A percentile compares a stretch with the other conserved stretches of the same genome.
These are phyloP conservation scores for Aspergillus sp. DNA, from an alignment of 2,329 filamentous ascomycete species.

Conservation along the genomic window DNA sequence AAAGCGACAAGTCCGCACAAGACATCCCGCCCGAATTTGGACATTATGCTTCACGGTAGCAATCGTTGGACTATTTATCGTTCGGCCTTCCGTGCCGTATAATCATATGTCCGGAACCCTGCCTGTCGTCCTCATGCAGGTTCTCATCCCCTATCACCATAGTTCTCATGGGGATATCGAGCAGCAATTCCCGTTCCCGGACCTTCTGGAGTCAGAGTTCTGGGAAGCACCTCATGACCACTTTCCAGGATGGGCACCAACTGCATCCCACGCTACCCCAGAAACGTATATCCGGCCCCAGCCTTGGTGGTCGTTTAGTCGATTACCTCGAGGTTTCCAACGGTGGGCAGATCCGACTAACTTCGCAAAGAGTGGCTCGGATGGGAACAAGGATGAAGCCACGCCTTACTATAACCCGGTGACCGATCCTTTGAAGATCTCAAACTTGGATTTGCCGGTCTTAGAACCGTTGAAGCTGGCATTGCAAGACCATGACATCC, in stretches of 20 bases:
- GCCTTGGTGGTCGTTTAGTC: constrained; percentile 17
- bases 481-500: constrained; percentile 15
- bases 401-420: constrained; percentile 19
- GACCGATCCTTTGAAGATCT: constrained; percentile 24
- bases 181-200: constrained; percentile 19
- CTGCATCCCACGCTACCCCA: constrained; percentile 3
- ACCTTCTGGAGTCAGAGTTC: constrained; percentile 16
- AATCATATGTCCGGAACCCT: constrained; percentile 25
- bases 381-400: constrained; percentile 1
- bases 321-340: constrained; percentile 20
- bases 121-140: constrained; percentile 20
- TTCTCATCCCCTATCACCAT: constrained; percentile 7
- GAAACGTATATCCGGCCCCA: not conserved
- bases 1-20: not conserved
- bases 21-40: constrained; percentile 9
- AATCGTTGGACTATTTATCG: constrained; percentile 12
- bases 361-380: not conserved
- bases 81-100: constrained; percentile 23
- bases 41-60: constrained; percentile 9
- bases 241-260: constrained; percentile 27
- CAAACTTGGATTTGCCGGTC: constrained; percentile 22
- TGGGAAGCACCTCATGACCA: constrained; percentile 21
- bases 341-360: constrained; percentile 13
- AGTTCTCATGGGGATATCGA: constrained; percentile 2
- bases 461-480: constrained; percentile 18